These are phyloP conservation scores for Aspergillus sp. DNA, from an alignment of 2,329 filamentous ascomycete species.

Conservation along the genomic window DNA sequence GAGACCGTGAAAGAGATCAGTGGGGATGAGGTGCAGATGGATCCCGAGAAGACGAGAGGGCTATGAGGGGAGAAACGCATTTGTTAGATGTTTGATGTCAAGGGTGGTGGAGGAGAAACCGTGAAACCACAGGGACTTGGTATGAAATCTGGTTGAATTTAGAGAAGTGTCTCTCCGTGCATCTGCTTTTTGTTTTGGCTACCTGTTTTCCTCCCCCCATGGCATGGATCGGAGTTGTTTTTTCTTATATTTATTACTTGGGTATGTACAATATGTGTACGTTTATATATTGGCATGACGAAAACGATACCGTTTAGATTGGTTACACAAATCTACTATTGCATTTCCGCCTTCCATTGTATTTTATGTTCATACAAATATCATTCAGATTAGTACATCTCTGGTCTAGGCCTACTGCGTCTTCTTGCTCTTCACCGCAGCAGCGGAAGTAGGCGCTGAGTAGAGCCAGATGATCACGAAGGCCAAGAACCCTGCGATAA, in stretches of 20 bases:
- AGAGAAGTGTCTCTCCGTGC: not conserved
- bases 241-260: not conserved
- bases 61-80: slow-evolving; percentile 27
- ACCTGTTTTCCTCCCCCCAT: slow-evolving; percentile 4
- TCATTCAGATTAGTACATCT: slow-evolving; percentile 23
- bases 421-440: slow-evolving; percentile 46
- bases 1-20: slow-evolving; percentile 64
- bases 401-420: slow-evolving; percentile 35
- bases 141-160: not conserved
- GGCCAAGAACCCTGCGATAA: slow-evolving; percentile 76
- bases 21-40: slow-evolving; percentile 61
- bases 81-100: not conserved
- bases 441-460: slow-evolving; percentile 54
- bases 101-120: not conserved
- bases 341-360: not conserved
- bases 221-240: slow-evolving; percentile 20
- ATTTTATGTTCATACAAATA: slow-evolving; percentile 11
- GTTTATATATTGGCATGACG: not conserved
- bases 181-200: not conserved
- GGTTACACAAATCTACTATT: not conserved
- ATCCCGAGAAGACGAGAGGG: slow-evolving; percentile 49
- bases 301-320: not conserved
- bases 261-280: not conserved
- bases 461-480: slow-evolving; percentile 91
- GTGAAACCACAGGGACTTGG: not conserved